Evolutionary conservation across 1,139 yeast genomes (phyloP), one percentile per base, ranked within the genome.

Genomic region (Saccharomyces uvarum): DNA sequence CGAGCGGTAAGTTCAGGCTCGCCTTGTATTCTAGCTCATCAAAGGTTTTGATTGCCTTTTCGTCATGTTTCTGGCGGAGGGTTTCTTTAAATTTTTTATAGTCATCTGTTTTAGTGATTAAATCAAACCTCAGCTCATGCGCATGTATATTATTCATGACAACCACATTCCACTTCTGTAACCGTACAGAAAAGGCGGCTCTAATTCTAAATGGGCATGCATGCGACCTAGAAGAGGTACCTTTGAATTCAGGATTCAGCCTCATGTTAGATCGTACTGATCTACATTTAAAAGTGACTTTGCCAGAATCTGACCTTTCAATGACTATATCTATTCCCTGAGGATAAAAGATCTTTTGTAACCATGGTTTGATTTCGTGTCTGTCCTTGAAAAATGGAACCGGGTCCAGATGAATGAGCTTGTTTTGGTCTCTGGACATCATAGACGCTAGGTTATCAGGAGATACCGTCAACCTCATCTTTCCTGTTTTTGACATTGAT

Each of bases 151-250:
- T 84, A 62, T 80, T 79, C 47, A 84, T 76, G 13, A 83, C 79
- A 51, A 81, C 84, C 49, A 84, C 73, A 9, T 81, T 73, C 91
- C 91, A 85, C 49, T 70, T 69, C 59, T 77, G 74, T 49, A 79
- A 74, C 58, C 83, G 74, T 21, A 80, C 68, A 0, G 86, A 81
- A 61, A 74, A 83, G 59, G 86, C 84, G 2, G 89, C 89, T 59
- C 91, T 72, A 32, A 85, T 75, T 66, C 87, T 76, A 65, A 85
- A 85, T 1, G 90, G 89, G 65, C 93, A 85, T 9, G 77, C 41
- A 9, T 51, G 48, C 24, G 42, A 51, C n/a, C 51, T 48, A 24
- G 53, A 51, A 21, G 38, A 48, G 1, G 41, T 26, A 8, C 51
- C n/a, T 27, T 26, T 27, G 24, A n/a, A 33, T 38, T 47, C 27